phyloP scores from a whole-genome alignment of 164 flowering plant species.

The Vitis rotundifolia region DNA sequence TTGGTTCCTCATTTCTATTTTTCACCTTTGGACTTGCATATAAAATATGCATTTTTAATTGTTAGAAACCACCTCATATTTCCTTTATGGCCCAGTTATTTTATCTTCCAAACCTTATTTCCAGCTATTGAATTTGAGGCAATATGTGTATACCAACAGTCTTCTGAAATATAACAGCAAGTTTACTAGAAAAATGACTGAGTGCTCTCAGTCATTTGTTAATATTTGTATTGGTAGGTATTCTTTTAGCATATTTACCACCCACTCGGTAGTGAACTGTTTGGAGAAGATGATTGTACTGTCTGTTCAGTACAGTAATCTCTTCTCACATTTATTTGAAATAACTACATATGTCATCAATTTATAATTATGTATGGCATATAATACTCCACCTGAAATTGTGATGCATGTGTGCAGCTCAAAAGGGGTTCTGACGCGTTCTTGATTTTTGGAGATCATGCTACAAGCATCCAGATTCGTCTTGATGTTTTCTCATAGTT shows the following conservation, averaged over 20 bases:
- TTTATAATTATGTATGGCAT: neutral
- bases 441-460: constrained; percentile 29
- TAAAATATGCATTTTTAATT: neutral
- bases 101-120: no score
- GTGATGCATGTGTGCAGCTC: constrained; percentile 48
- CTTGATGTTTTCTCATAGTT: no score
- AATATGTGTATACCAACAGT: no score
- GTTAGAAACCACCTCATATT: neutral
- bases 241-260: neutral
- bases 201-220: no score
- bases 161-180: no score
- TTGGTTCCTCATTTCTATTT: neutral
- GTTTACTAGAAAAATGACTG: no score
- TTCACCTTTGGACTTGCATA: neutral
- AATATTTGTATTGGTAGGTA: neutral
- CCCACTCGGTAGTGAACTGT: neutral
- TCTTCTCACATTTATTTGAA: neutral
- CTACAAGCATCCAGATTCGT: no score
- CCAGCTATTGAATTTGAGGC: no score
- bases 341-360: neutral
- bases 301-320: neutral
- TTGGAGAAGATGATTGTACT: no score
- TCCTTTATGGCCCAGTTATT: no score
- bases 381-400: neutral
- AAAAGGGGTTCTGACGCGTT: constrained; percentile 76